Evolutionary conservation across 2,329 filamentous ascomycete species (phyloP).

Genomic region (Penicillium sclerotiorum): DNA sequence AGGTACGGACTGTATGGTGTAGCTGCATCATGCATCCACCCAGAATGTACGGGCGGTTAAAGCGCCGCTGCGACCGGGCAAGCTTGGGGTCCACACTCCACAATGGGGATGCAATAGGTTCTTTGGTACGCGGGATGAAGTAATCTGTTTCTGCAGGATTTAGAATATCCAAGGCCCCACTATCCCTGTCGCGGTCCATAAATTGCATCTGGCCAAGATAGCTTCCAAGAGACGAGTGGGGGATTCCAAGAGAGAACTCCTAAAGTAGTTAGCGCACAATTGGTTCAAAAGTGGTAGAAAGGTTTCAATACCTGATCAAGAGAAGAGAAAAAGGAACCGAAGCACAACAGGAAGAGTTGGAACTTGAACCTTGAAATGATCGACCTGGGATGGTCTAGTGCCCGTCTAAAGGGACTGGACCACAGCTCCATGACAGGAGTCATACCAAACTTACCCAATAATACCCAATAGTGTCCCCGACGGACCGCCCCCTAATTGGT

Average conservation of each 20-base stretch:
- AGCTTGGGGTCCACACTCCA: too few relatives aligned
- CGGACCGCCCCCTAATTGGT: not conserved
- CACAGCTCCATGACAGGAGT: not conserved
- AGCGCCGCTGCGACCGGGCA: too few relatives aligned
- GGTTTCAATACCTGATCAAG: too few relatives aligned
- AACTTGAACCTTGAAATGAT: not conserved
- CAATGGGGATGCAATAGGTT: slow-evolving; percentile 17
- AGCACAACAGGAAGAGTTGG: not conserved
- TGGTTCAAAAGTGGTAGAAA: not conserved
- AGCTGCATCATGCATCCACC: too few relatives aligned
- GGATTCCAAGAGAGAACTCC: not conserved
- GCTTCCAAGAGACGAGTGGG: not conserved
- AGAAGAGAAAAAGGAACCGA: not conserved
- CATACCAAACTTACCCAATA: not conserved
- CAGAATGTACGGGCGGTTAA: too few relatives aligned
- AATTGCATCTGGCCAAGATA: slow-evolving; percentile 19
- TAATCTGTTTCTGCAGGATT: slow-evolving; percentile 5
- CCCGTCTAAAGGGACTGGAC: slow-evolving; percentile 1
- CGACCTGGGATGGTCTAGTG: slow-evolving; percentile 2
- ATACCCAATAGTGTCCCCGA: not conserved
- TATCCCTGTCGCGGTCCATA: slow-evolving; percentile 14
- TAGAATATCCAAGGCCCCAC: not conserved
- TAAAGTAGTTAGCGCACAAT: not conserved
- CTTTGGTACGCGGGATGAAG: slow-evolving; percentile 10
- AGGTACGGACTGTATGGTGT: too few relatives aligned